phyloP scores from a whole-genome alignment of 73 alveolate species.

The Uronychia setigera region DNA sequence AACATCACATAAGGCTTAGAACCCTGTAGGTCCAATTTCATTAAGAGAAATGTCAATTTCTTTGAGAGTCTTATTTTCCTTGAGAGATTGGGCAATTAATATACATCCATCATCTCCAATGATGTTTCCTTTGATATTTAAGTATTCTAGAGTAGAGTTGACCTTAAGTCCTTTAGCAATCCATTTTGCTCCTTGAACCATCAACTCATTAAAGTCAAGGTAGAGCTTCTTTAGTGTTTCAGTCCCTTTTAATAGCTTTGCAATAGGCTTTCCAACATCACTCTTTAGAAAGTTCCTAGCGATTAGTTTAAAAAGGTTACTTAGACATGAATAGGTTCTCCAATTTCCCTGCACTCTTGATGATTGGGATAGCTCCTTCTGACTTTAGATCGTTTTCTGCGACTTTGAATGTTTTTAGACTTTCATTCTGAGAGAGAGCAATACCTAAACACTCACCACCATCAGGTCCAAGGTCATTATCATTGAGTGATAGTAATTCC shows the following conservation, averaged over 20 bases:
- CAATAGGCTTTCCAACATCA: slow-evolving; percentile 89
- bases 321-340: slow-evolving; percentile 86
- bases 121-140: slow-evolving; percentile 76
- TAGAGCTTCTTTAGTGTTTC: slow-evolving; percentile 78
- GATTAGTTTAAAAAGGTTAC: background rate
- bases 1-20: slow-evolving; percentile 88
- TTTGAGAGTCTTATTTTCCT: slow-evolving; percentile 71
- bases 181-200: slow-evolving; percentile 93
- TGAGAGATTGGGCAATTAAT: slow-evolving; percentile 74
- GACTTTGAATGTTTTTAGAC: slow-evolving; percentile 80
- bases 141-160: slow-evolving; percentile 63
- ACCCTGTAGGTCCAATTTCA: slow-evolving; percentile 93
- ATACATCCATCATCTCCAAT: slow-evolving; percentile 79
- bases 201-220: slow-evolving; percentile 91
- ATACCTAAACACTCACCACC: slow-evolving; percentile 98
- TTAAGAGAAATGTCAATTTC: slow-evolving; percentile 90
- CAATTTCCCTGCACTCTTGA: slow-evolving; percentile 82
- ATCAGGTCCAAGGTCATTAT: slow-evolving; percentile 94
- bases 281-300: slow-evolving; percentile 77
- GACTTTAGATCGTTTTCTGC: slow-evolving; percentile 95
- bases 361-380: slow-evolving; percentile 95
- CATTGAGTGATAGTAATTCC: slow-evolving; percentile 89
- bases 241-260: slow-evolving; percentile 77
- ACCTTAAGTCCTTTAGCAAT: slow-evolving; percentile 87
- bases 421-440: slow-evolving; percentile 89